These are phyloP conservation scores for Amanita rubescens DNA, from an alignment of 768 basidiomycete genomes.

Conservation along the genomic window DNA sequence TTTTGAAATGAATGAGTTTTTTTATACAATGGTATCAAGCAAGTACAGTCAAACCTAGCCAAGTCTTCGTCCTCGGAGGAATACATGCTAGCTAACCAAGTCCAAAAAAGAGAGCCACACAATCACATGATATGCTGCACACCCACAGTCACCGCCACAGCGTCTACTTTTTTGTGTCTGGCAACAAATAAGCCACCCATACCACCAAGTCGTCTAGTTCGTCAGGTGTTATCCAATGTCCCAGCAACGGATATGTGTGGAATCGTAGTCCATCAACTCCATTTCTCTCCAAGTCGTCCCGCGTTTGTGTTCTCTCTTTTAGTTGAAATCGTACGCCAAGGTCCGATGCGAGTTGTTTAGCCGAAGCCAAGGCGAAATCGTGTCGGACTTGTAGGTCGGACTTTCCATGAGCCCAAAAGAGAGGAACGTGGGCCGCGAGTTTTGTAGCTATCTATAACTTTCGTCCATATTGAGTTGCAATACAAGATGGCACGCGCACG, in stretches of 20 bases:
- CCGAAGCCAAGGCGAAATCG: slow-evolving; percentile 37
- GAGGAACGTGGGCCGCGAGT: slow-evolving; percentile 42
- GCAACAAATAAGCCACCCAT: slow-evolving; percentile 16
- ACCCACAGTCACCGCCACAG: background rate
- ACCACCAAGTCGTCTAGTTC: slow-evolving; percentile 21
- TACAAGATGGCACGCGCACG: slow-evolving; percentile 7
- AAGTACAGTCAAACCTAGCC: slow-evolving; percentile 4
- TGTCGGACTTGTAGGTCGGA: slow-evolving; percentile 52
- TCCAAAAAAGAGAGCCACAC: background rate
- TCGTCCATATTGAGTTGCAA: background rate
- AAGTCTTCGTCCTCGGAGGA: slow-evolving; percentile 5
- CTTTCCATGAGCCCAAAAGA: slow-evolving; percentile 75
- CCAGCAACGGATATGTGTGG: slow-evolving; percentile 19
- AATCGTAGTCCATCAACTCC: slow-evolving; percentile 17
- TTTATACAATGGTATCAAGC: background rate
- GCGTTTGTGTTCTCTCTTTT: slow-evolving; percentile 9
- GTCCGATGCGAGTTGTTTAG: slow-evolving; percentile 38
- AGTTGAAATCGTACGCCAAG: slow-evolving; percentile 33
- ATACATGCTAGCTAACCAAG: slow-evolving; percentile 1
- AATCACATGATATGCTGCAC: background rate
- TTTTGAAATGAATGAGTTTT: slow-evolving; percentile 20
- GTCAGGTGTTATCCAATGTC: slow-evolving; percentile 20
- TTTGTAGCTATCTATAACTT: slow-evolving; percentile 38
- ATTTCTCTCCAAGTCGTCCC: slow-evolving; percentile 11
- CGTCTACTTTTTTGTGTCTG: slow-evolving; percentile 4